Conservation (phyloP, 2,329 filamentous ascomycete genomes). For the Curvularia sp. region DNA sequence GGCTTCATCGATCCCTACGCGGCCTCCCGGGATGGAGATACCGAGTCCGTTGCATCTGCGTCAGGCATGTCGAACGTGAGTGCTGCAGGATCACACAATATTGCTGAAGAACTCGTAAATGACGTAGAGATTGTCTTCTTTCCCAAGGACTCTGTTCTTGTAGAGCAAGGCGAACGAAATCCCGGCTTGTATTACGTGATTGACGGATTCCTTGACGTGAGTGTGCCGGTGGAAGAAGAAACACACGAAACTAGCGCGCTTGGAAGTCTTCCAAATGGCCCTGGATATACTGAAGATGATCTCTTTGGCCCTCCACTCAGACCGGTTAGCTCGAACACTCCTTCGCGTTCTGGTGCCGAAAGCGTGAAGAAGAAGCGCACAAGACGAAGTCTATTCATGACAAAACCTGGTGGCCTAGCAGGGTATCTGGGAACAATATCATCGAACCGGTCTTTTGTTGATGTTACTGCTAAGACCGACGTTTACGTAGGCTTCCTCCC, state of each 20-base stretch:
- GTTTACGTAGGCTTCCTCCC: conserved; percentile 97
- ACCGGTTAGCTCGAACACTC: conserved; percentile 36
- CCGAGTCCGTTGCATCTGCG: conserved; percentile 76
- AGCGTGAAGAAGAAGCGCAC: conserved; percentile 58
- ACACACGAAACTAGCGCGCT: conserved; percentile 55
- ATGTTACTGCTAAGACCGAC: conserved; percentile 96
- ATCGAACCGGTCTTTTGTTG: conserved; percentile 93
- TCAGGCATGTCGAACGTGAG: conserved; percentile 57
- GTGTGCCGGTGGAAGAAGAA: conserved; percentile 76
- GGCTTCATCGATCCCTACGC: conserved; percentile 89
- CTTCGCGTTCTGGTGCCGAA: conserved; percentile 37
- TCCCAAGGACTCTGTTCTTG: conserved; percentile 88
- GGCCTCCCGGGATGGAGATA: conserved; percentile 77
- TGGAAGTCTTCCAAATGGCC: conserved; percentile 50
- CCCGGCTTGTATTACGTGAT: conserved; percentile 97
- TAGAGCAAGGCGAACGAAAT: conserved; percentile 96
- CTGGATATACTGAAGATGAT: conserved; percentile 48
- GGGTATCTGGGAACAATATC: conserved; percentile 95
- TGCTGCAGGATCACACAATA: conserved; percentile 67
- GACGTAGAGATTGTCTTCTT: conserved; percentile 98
- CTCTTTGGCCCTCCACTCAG: conserved; percentile 42
- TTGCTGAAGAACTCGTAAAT: conserved; percentile 81
- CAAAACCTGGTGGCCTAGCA: conserved; percentile 92
- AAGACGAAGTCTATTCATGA: conserved; percentile 81
- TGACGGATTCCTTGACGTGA: conserved; percentile 94